Evolutionary conservation across 139 green algal genomes (phyloP).

Genomic region (Yamagishiella unicocca): DNA sequence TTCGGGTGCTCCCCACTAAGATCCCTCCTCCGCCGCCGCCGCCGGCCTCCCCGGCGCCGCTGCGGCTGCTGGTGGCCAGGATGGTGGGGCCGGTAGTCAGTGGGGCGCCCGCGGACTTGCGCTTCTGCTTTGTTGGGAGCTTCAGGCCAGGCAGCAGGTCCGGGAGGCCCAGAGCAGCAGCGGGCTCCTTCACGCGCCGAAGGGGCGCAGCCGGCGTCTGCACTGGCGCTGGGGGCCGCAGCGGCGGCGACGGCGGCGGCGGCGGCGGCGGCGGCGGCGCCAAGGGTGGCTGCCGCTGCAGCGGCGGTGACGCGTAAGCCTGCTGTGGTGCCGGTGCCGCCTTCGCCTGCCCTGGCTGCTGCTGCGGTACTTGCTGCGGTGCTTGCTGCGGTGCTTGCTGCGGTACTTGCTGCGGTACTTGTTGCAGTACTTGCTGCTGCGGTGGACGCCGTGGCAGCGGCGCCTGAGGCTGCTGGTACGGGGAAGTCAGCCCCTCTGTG

Average conservation of each 20-base stretch:
- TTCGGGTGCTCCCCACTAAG: not conserved
- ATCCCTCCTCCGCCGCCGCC: not conserved
- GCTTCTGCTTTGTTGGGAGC: not conserved
- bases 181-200: too few relatives aligned
- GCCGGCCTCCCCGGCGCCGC: not conserved
- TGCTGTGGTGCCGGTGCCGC: too few relatives aligned
- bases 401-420: not conserved
- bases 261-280: too few relatives aligned
- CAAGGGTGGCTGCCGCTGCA: too few relatives aligned
- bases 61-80: not conserved
- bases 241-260: too few relatives aligned
- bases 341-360: not conserved
- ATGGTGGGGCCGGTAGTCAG: not conserved
- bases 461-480: too few relatives aligned
- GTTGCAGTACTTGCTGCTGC: too few relatives aligned
- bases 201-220: too few relatives aligned
- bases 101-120: not conserved
- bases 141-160: not conserved
- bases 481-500: too few relatives aligned
- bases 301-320: too few relatives aligned
- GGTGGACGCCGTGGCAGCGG: too few relatives aligned
- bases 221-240: too few relatives aligned
- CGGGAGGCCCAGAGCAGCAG: not conserved
- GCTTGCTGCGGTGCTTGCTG: not conserved
- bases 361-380: not conserved